phyloP scores from a whole-genome alignment of 768 basidiomycete genomes.

The Sistotremastrum suecicum region DNA sequence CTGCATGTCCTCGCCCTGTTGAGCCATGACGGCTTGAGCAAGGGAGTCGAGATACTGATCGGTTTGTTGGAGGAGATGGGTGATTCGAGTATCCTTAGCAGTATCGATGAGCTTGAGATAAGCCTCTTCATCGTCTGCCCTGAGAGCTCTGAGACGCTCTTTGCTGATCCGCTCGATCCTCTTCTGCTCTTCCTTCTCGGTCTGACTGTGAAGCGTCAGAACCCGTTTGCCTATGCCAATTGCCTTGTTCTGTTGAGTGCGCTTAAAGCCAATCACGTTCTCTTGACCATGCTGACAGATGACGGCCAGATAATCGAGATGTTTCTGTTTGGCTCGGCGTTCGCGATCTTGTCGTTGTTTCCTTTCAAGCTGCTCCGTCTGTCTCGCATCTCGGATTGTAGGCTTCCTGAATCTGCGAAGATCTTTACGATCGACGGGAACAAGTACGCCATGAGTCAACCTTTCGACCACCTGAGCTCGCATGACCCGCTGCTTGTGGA shows the following conservation, averaged over 20 bases:
- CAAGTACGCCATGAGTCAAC: conserved; percentile 73
- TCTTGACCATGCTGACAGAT: conserved; percentile 78
- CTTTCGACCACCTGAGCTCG: conserved; percentile 78
- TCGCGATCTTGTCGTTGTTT: conserved; percentile 89
- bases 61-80: conserved; percentile 87
- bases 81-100: conserved; percentile 97
- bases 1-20: conserved; percentile 47
- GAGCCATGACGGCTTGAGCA: conserved; percentile 83
- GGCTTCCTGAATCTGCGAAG: conserved; percentile 83
- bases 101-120: conserved; percentile 99
- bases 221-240: conserved; percentile 60
- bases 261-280: conserved; percentile 35
- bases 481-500: conserved; percentile 84
- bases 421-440: conserved; percentile 83
- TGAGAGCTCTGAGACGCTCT: conserved; percentile 94
- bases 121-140: conserved; percentile 98
- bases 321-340: conserved; percentile 88
- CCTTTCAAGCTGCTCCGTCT: conserved; percentile 80
- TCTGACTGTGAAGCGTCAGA: conserved; percentile 69
- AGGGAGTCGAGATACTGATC: conserved; percentile 91
- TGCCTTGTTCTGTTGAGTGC: conserved; percentile 49
- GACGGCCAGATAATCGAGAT: conserved; percentile 80
- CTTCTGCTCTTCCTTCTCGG: conserved; percentile 97
- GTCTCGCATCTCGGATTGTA: conserved; percentile 74
- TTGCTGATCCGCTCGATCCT: conserved; percentile 91